Evolutionary conservation across 73 alveolate species (phyloP), one percentile per base, ranked within the genome.

Genomic region (Durusdinium trenchii): DNA sequence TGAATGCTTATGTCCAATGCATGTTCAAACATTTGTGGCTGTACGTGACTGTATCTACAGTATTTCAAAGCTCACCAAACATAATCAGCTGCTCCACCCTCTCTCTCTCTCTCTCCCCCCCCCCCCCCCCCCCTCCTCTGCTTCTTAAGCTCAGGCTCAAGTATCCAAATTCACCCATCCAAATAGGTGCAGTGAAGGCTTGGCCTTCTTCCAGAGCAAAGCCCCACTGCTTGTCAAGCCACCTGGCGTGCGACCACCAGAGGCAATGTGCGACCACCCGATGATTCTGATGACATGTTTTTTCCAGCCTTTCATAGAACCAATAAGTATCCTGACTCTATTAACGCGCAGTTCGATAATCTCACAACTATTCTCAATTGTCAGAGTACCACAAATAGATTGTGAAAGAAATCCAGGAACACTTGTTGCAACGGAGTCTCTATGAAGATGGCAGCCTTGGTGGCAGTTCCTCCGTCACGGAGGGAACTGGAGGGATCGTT

Each of bases 211-310:
- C 94, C 50, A 84, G 45, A 16, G 94, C 94, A 84, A 84, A 84
- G 76, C 94, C 94, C 94, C 94, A 84, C 62, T 84, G 94, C 51
- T 84, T 84, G 75, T 84, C 94, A 48, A 84, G 75, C 94, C 94
- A 84, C 94, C 94, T 84, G 79, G 9, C 18, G 73, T 60, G 73
- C 42, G 32, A 36, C 12, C 51, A 71, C 51, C 6, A 38, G 42
- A 18, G 10, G 42, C 79, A 64, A 32, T 18, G 28, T 38, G 28
- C 79, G 28, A 32, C 79, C 79, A 18, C 10, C 42, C 42, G 40
- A 7, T 23, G 51, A 40, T 52, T 38, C n/a, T n/a, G 16, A 73
- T n/a, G 50, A 6, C 52, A 1, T 16, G 10, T 35, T 57, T 57
- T 35, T 9, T 9, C 23, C 48, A 1, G 94, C 94, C 94, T 84